A percentile compares a stretch with the other conserved stretches of the same genome.
phyloP scores from a whole-genome alignment of 2,329 filamentous ascomycete genomes.

The Ophiostoma novo-ulmi region DNA sequence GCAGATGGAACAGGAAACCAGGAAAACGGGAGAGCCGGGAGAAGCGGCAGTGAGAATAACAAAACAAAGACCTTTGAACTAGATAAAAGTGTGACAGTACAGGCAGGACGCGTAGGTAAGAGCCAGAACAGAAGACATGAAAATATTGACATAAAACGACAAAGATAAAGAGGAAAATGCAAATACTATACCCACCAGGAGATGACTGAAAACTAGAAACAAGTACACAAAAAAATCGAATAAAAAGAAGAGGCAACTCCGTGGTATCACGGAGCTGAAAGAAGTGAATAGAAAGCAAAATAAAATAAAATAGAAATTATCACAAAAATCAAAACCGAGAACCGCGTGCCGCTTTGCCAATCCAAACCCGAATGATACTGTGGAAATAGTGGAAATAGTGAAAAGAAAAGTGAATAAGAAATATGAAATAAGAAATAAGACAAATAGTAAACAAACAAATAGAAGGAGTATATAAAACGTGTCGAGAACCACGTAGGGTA shows the following conservation, averaged over 20 bases:
- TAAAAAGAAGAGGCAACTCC: not conserved
- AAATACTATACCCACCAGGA: not conserved
- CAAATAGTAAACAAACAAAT: not conserved
- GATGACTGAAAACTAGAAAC: not conserved
- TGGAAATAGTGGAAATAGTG: not conserved
- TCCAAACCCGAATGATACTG: not conserved
- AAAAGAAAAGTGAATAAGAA: not conserved
- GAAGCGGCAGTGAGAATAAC: not conserved
- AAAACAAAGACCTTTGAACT: not conserved
- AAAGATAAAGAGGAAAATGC: not conserved
- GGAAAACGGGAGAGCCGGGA: not conserved
- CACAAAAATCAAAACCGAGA: not conserved
- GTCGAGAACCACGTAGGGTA: not conserved
- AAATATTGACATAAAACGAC: not conserved
- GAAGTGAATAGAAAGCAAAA: constrained; percentile 8
- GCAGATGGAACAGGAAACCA: not conserved
- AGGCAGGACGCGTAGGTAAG: not conserved
- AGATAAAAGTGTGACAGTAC: not conserved
- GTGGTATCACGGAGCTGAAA: not conserved
- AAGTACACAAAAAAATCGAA: constrained; percentile 8
- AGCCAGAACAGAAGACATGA: not conserved
- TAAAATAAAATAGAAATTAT: not conserved
- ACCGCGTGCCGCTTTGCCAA: constrained; percentile 9
- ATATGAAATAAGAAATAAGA: not conserved
- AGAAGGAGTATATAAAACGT: constrained; percentile 11